These are phyloP conservation scores for Spinacia oleracea DNA, from an alignment of 179 eudicot genomes.

Conservation along the genomic window DNA sequence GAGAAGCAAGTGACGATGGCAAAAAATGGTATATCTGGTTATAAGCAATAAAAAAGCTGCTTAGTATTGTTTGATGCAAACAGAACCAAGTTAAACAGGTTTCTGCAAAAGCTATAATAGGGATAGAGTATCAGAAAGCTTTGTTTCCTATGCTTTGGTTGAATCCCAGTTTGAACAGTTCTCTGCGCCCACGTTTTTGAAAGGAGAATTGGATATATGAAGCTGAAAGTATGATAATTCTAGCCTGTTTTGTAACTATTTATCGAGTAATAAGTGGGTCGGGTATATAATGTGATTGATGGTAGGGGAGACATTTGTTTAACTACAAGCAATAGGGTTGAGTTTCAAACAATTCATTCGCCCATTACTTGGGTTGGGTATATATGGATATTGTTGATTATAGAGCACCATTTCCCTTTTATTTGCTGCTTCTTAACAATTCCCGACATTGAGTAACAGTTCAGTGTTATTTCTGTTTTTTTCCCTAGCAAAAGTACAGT, in stretches of 20 bases:
- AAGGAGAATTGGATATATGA: conserved; percentile 3
- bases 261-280: conserved; percentile 16
- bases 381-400: conserved; percentile 5
- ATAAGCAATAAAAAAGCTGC: not conserved
- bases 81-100: not conserved
- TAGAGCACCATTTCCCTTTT: not conserved
- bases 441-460: too few species aligned
- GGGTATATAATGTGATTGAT: conserved; percentile 19
- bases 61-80: not conserved
- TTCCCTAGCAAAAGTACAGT: too few species aligned
- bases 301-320: not conserved
- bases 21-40: conserved; percentile 13
- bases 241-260: conserved; percentile 10
- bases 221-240: conserved; percentile 15
- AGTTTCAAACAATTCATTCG: not conserved
- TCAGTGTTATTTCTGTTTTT: too few species aligned
- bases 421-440: not conserved
- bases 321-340: conserved; percentile 5
- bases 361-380: conserved; percentile 14
- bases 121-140: not conserved
- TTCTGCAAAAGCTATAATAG: conserved; percentile 10
- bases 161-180: conserved; percentile 2
- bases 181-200: not conserved
- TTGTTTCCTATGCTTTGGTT: conserved; percentile 6
- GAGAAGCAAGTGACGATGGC: conserved; percentile 13